These are phyloP conservation scores for Oryza glaberrima DNA, from an alignment of 176 grass and related monocot genomes.

Conservation along the genomic window DNA sequence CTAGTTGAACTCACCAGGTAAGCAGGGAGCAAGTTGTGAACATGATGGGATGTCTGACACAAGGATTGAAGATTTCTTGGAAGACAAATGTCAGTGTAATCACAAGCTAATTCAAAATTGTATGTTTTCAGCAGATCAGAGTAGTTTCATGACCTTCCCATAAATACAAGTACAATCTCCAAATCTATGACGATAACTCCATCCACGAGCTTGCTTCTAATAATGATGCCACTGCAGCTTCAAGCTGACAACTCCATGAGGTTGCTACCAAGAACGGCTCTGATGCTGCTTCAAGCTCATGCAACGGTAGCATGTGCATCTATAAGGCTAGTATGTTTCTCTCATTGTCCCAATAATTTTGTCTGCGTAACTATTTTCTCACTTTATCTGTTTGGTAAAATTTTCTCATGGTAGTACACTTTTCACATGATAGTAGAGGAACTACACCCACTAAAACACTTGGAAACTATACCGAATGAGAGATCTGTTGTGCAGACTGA, in stretches of 20 bases:
- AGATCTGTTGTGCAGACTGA: conserved; percentile 35
- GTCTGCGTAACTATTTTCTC: conserved; percentile 28
- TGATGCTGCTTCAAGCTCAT: conserved; percentile 20
- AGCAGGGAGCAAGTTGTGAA: conserved; percentile 6
- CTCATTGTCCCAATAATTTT: conserved; percentile 34
- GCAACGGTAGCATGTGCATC: background rate
- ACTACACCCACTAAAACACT: conserved; percentile 31
- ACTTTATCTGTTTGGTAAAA: conserved; percentile 4
- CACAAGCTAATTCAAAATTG: conserved; percentile 44
- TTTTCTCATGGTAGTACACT: conserved; percentile 17
- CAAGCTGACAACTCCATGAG: background rate
- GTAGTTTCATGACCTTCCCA: conserved; percentile 22
- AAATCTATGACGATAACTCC: conserved; percentile 14
- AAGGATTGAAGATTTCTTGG: conserved; percentile 14
- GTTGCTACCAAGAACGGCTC: conserved; percentile 33
- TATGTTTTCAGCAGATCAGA: conserved; percentile 40
- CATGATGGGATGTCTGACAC: background rate
- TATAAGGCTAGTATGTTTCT: conserved; percentile 27
- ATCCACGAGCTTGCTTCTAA: conserved; percentile 26
- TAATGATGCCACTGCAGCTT: conserved; percentile 29
- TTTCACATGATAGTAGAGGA: conserved; percentile 36
- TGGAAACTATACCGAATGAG: conserved; percentile 51
- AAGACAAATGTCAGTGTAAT: conserved; percentile 34
- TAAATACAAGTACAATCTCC: conserved; percentile 44
- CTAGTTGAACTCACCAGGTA: conserved; percentile 30